Evolutionary conservation across 805 yeast species (phyloP).

Genomic region (Kockiozyma suomiensis): DNA sequence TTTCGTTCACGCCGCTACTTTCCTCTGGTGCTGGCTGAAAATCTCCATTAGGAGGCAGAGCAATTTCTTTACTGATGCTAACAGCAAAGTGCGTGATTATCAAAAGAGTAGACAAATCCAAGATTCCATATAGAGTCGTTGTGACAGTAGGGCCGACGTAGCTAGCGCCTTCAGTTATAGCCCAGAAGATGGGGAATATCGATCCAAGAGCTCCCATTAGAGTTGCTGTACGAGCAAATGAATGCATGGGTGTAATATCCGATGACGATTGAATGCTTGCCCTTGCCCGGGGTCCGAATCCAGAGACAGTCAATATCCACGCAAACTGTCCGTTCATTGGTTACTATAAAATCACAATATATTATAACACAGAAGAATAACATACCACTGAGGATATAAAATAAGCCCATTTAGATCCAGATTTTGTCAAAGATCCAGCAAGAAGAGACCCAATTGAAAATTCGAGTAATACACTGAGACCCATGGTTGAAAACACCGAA

Average conservation of each 20-base stretch:
- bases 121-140: background rate
- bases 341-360: background rate
- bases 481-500: background rate
- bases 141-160: background rate
- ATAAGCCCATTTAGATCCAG: constrained; percentile 6
- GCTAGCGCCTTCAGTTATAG: background rate
- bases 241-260: background rate
- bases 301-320: background rate
- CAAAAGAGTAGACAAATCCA: background rate
- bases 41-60: too few relatives aligned
- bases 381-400: background rate
- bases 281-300: background rate
- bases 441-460: constrained; percentile 3
- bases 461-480: background rate
- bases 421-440: background rate
- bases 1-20: background rate
- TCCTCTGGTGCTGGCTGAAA: background rate
- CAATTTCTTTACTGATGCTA: background rate
- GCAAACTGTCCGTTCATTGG: background rate
- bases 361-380: background rate
- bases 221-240: background rate
- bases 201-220: background rate
- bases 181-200: background rate
- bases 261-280: background rate
- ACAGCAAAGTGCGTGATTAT: background rate